Evolutionary conservation across 2,329 filamentous ascomycete species (phyloP).

Genomic region (Leptographium galeiforme): DNA sequence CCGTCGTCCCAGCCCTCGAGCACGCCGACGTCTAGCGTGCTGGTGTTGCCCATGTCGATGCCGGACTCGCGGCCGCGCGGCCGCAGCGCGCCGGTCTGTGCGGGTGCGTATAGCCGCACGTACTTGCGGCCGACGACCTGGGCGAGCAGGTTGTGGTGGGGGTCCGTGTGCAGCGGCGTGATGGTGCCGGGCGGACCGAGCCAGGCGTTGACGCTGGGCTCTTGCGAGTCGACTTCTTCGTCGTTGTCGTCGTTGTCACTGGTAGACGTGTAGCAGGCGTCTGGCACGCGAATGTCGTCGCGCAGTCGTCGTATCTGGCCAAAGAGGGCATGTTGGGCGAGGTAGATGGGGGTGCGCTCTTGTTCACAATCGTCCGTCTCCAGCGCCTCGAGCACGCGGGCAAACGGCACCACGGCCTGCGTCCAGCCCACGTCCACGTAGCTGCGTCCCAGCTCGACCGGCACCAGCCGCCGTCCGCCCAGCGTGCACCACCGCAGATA

Average conservation of each 20-base stretch:
- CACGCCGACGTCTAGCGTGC: constrained; percentile 59
- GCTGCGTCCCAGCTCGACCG: constrained; percentile 72
- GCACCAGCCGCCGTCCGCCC: constrained; percentile 64
- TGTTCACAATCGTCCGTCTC: neutral
- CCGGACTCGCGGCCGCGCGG: constrained; percentile 51
- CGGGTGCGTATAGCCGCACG: constrained; percentile 70
- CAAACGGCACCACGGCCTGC: constrained; percentile 66
- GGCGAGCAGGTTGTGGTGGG: constrained; percentile 81
- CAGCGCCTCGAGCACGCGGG: constrained; percentile 45
- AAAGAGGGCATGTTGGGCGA: constrained; percentile 86
- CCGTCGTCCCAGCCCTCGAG: constrained; percentile 45
- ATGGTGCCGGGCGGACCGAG: constrained; percentile 80
- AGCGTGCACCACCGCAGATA: constrained; percentile 69
- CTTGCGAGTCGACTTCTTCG: constrained; percentile 17
- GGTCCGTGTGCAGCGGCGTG: constrained; percentile 85
- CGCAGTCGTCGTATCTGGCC: constrained; percentile 65
- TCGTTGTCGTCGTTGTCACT: constrained; percentile 14
- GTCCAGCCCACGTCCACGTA: constrained; percentile 81
- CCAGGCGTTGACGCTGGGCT: constrained; percentile 78
- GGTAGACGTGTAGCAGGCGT: constrained; percentile 67
- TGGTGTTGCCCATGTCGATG: constrained; percentile 90
- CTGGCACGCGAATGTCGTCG: constrained; percentile 65
- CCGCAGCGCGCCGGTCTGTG: constrained; percentile 40
- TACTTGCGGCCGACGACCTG: constrained; percentile 90
- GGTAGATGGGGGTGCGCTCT: constrained; percentile 50